Evolutionary conservation across 768 basidiomycete species (phyloP), one percentile per base, ranked within the genome.

Genomic region (Rhizopogon rudus): DNA sequence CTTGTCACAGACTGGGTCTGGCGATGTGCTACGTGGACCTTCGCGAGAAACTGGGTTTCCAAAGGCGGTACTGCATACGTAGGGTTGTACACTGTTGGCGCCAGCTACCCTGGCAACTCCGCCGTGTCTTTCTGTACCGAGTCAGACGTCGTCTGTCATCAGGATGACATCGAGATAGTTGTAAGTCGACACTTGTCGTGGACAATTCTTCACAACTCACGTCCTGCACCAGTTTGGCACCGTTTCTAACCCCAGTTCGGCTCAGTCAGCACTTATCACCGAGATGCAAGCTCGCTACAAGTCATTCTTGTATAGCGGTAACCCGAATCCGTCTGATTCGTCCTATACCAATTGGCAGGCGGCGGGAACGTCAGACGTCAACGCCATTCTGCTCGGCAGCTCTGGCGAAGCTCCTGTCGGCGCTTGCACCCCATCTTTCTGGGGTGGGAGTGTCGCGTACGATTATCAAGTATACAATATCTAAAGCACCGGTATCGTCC

Each of bases 111-210:
- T 10, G 78, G 77, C 41, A 91, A 90, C 70, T 74, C 75, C 40
- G 73, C 54, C 1, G 71, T 81, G 44, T 62, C 81, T 0, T 82
- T 77, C 65, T 91, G 89, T 70, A 76, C 74, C 5, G 66, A 77
- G 59, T 37, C 73, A 31, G 84, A 83, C 37, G 68, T 72, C 33
- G 84, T 90, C 40, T 91, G 89, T 69, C 89, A 91, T 67, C 80
- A 91, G 66, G 90, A 91, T 65, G 91, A 93, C 63, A 91, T 92
- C 56, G 72, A 85, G 73, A 84, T 88, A 65, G 79, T 91, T 57
- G 86, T 86, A 71, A 56, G 84, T 78, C 20, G 31, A 42, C 28
- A 25, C 37, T 28, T 13, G 9, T 22, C 39, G 5, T 41, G 53
- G 52, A 25, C 46, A 44, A 17, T 52, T 43, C 6, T 49, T 42